These are phyloP conservation scores for Sophora flavescens DNA, from an alignment of 306 rosid genomes.

Conservation along the genomic window DNA sequence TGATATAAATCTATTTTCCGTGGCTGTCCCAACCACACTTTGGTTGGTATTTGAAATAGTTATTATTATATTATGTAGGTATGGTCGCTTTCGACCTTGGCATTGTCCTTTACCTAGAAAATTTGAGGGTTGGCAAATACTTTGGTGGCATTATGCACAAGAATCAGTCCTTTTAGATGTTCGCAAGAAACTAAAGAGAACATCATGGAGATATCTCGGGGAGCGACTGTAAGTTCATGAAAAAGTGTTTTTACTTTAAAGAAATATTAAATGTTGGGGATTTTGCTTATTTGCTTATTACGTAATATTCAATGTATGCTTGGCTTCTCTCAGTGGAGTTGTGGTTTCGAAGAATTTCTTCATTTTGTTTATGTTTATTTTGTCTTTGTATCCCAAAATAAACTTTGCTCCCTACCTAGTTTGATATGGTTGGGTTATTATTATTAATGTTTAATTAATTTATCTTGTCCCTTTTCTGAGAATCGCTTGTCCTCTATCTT, in stretches of 20 bases:
- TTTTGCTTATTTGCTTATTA: slow-evolving; percentile 4
- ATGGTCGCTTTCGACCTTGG: slow-evolving; percentile 95
- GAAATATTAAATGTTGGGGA: not conserved
- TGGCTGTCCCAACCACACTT: too few relatives aligned
- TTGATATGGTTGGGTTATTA: not conserved
- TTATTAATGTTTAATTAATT: not conserved
- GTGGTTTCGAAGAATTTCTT: slow-evolving; percentile 27
- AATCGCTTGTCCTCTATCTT: not conserved
- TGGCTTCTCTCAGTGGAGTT: slow-evolving; percentile 22
- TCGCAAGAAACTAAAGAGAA: slow-evolving; percentile 77
- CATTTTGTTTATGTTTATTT: not conserved
- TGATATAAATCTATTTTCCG: too few relatives aligned
- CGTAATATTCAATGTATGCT: slow-evolving; percentile 8
- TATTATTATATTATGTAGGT: slow-evolving; percentile 57
- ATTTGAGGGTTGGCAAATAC: slow-evolving; percentile 72
- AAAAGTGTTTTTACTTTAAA: slow-evolving; percentile 17
- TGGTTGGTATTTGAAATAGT: slow-evolving; percentile 34
- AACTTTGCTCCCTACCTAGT: not conserved
- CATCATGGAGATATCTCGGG: slow-evolving; percentile 91
- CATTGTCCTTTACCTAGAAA: slow-evolving; percentile 66
- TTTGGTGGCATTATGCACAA: slow-evolving; percentile 97
- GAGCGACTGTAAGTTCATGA: slow-evolving; percentile 76
- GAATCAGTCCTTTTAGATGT: slow-evolving; percentile 89
- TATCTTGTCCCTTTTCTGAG: not conserved
- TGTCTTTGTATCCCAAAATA: not conserved